phyloP scores from a whole-genome alignment of 2,329 filamentous ascomycete species.

The Hypoxylon sp. region DNA sequence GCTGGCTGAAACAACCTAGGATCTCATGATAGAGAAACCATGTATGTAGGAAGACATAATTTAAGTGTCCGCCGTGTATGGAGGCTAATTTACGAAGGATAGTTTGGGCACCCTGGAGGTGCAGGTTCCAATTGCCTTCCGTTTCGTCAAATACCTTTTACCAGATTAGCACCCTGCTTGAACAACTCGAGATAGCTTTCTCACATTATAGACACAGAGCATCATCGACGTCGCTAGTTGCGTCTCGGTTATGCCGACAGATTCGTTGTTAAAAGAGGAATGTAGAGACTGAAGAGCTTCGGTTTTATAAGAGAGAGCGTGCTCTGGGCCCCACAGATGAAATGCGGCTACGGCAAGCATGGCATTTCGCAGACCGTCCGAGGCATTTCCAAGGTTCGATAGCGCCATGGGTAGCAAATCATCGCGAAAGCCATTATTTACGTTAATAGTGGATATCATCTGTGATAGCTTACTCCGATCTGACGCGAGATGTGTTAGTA shows the following conservation, averaged over 20 bases:
- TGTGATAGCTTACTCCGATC: slow-evolving; percentile 51
- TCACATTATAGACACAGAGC: slow-evolving; percentile 59
- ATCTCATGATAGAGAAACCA: slow-evolving; percentile 60
- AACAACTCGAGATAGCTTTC: slow-evolving; percentile 17
- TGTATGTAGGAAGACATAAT: slow-evolving; percentile 52
- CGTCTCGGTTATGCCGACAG: slow-evolving; percentile 46
- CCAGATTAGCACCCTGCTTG: slow-evolving; percentile 19
- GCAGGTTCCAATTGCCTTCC: slow-evolving; percentile 56
- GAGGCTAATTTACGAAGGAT: slow-evolving; percentile 45
- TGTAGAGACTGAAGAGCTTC: slow-evolving; percentile 52
- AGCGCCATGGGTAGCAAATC: slow-evolving; percentile 58
- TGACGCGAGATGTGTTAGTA: slow-evolving; percentile 37
- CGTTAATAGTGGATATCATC: slow-evolving; percentile 58
- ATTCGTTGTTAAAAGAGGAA: slow-evolving; percentile 48
- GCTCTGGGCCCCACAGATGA: slow-evolving; percentile 50
- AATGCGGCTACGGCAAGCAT: slow-evolving; percentile 56
- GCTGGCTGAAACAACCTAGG: slow-evolving; percentile 54
- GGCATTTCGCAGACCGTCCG: slow-evolving; percentile 52
- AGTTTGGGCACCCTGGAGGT: slow-evolving; percentile 54
- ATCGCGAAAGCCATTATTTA: slow-evolving; percentile 57
- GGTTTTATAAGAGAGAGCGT: slow-evolving; percentile 54
- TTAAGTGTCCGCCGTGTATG: slow-evolving; percentile 42
- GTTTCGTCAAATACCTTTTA: slow-evolving; percentile 57
- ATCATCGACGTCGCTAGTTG: slow-evolving; percentile 60
- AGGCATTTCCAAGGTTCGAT: slow-evolving; percentile 45